A percentile compares a stretch with the other conserved stretches of the same genome.
Conservation (phyloP, 1,284 basidiomycete genomes). For the Pulchroboletus neoregius region DNA sequence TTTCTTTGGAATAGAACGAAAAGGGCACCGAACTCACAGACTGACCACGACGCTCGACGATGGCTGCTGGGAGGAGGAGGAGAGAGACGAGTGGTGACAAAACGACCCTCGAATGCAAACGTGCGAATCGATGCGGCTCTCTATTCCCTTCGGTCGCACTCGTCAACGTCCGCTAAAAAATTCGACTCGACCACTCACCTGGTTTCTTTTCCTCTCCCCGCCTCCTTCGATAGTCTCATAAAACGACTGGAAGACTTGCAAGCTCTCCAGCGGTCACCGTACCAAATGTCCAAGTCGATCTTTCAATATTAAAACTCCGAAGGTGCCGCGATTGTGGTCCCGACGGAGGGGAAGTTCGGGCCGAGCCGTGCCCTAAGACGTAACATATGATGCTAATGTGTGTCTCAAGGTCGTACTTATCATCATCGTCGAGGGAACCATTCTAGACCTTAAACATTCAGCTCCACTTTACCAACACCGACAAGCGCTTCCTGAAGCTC, state of each 20-base stretch:
- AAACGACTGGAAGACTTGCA: background rate
- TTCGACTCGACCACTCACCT: constrained; percentile 11
- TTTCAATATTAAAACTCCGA: constrained; percentile 29
- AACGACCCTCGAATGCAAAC: constrained; percentile 21
- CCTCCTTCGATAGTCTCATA: constrained; percentile 1
- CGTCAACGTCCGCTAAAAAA: constrained; percentile 5
- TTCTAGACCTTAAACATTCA: constrained; percentile 47
- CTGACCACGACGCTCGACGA: no score
- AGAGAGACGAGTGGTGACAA: constrained; percentile 11
- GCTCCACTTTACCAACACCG: constrained; percentile 45
- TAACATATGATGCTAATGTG: no score
- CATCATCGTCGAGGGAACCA: no score
- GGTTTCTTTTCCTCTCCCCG: background rate
- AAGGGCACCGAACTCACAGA: no score
- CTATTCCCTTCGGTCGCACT: constrained; percentile 10
- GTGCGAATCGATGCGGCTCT: constrained; percentile 26
- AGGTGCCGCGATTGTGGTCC: constrained; percentile 5
- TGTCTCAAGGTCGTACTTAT: no score
- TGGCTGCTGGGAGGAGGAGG: constrained; percentile 1
- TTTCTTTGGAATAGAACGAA: background rate
- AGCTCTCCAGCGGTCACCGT: background rate
- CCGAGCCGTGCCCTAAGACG: constrained; percentile 9
- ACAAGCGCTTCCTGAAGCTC: constrained; percentile 61
- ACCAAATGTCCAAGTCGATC: constrained; percentile 6
- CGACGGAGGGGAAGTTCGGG: constrained; percentile 21